These are phyloP conservation scores for Jaminaea rosea DNA, from an alignment of 1,284 basidiomycete species.

Conservation along the genomic window DNA sequence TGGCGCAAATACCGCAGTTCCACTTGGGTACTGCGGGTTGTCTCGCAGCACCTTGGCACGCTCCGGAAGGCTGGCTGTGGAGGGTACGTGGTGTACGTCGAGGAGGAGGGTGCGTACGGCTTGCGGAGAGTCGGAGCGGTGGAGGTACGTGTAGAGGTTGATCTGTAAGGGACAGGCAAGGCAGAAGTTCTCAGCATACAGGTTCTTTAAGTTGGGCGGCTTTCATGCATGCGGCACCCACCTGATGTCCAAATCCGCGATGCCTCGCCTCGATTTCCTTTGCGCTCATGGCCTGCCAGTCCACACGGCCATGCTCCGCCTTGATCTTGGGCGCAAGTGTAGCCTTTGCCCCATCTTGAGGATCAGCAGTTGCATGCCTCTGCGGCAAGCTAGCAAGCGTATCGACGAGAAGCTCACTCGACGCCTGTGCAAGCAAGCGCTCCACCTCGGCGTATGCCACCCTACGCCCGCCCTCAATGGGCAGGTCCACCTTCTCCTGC, in stretches of 20 bases:
- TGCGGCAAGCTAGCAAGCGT: conserved; percentile 60
- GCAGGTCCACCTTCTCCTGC: conserved; percentile 3
- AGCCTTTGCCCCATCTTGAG: conserved; percentile 12
- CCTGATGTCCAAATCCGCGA: conserved; percentile 4
- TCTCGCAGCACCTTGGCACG: background rate
- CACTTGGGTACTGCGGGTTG: background rate
- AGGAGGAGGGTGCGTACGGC: no score
- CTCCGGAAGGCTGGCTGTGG: background rate
- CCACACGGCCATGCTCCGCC: conserved; percentile 9
- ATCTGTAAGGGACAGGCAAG: background rate
- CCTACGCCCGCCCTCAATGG: background rate
- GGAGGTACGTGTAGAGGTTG: background rate
- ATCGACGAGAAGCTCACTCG: conserved; percentile 61
- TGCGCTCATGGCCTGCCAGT: conserved; percentile 25
- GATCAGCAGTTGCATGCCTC: conserved; percentile 49
- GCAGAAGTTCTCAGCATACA: background rate
- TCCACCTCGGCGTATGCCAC: background rate
- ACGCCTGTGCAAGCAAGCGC: conserved; percentile 51
- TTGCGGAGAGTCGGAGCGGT: no score
- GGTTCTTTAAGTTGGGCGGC: background rate
- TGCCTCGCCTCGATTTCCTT: conserved; percentile 23
- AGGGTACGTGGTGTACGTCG: background rate
- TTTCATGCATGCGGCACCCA: background rate
- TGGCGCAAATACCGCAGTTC: background rate
- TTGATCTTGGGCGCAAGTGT: conserved; percentile 31